phyloP scores from a whole-genome alignment of 1,139 yeast species.

The Nakaseomyces sp. region DNA sequence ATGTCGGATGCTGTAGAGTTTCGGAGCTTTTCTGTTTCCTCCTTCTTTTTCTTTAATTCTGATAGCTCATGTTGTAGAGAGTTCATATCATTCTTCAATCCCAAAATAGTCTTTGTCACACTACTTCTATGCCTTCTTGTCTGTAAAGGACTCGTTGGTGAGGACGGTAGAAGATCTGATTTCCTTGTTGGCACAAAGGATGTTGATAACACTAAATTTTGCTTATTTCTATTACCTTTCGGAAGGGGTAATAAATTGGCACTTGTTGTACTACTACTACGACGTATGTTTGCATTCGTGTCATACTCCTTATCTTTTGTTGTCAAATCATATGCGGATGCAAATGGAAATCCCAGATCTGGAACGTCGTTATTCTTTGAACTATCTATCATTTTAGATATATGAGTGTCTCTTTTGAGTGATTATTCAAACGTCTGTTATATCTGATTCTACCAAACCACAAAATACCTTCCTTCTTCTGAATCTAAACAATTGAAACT shows the following conservation, averaged over 20 bases:
- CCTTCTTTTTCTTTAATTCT: conserved; percentile 20
- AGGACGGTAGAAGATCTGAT: conserved; percentile 18
- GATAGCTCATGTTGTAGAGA: conserved; percentile 22
- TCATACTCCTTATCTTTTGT: background rate
- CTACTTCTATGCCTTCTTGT: conserved; percentile 21
- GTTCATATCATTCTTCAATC: conserved; percentile 19
- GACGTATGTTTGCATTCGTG: background rate
- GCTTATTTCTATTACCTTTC: conserved; percentile 18
- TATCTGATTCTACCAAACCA: no score
- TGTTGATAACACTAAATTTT: conserved; percentile 28
- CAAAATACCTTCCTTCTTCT: no score
- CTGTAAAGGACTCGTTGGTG: conserved; percentile 26
- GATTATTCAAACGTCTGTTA: no score
- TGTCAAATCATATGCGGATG: background rate
- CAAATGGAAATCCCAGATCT: conserved; percentile 6
- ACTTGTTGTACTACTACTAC: conserved; percentile 10
- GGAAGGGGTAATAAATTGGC: background rate
- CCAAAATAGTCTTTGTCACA: conserved; percentile 18
- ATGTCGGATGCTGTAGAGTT: conserved; percentile 27
- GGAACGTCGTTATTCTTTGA: background rate
- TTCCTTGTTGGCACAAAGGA: conserved; percentile 29
- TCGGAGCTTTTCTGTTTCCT: conserved; percentile 22
- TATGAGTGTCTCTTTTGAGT: no score
- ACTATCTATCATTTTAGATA: background rate
- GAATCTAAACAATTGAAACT: no score